Evolutionary conservation across 2,329 filamentous ascomycete species (phyloP).

Genomic region (Fusarium papillatum): DNA sequence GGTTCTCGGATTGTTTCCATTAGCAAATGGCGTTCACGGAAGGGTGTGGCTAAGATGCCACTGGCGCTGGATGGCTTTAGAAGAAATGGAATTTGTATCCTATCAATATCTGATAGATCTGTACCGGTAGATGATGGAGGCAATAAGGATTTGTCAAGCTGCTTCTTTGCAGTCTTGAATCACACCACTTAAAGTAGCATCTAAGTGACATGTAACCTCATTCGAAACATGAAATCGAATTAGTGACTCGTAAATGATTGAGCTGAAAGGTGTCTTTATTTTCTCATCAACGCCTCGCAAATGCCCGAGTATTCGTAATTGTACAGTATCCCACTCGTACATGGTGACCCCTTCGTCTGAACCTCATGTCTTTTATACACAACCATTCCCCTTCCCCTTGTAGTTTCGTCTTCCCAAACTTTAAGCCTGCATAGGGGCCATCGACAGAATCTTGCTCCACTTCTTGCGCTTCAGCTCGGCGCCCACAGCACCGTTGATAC

Average conservation of each 20-base stretch:
- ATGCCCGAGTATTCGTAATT: slow-evolving; percentile 50
- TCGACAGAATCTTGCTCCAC: slow-evolving; percentile 98
- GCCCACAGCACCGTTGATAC: slow-evolving; percentile 93
- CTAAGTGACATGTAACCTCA: slow-evolving; percentile 16
- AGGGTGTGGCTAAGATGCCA: slow-evolving; percentile 23
- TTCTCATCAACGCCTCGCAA: slow-evolving; percentile 51
- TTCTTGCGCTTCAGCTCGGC: slow-evolving; percentile 90
- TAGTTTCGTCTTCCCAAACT: neutral
- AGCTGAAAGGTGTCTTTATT: slow-evolving; percentile 43
- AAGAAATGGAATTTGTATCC: slow-evolving; percentile 31
- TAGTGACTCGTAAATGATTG: slow-evolving; percentile 20
- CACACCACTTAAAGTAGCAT: neutral
- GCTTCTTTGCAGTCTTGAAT: slow-evolving; percentile 14
- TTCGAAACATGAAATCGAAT: neutral
- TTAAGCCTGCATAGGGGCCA: slow-evolving; percentile 81
- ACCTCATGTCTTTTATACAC: slow-evolving; percentile 33
- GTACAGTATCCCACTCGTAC: slow-evolving; percentile 49
- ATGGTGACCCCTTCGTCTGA: slow-evolving; percentile 16
- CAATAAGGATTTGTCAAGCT: slow-evolving; percentile 10
- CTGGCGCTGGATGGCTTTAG: slow-evolving; percentile 25
- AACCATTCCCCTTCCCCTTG: neutral
- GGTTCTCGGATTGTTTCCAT: slow-evolving; percentile 29
- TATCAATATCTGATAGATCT: slow-evolving; percentile 20
- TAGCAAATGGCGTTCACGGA: slow-evolving; percentile 41
- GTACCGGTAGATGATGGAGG: neutral